Evolutionary conservation across 176 grass and related monocot species (phyloP), one percentile per base, ranked within the genome.

Genomic region (Elymus sibiricus): DNA sequence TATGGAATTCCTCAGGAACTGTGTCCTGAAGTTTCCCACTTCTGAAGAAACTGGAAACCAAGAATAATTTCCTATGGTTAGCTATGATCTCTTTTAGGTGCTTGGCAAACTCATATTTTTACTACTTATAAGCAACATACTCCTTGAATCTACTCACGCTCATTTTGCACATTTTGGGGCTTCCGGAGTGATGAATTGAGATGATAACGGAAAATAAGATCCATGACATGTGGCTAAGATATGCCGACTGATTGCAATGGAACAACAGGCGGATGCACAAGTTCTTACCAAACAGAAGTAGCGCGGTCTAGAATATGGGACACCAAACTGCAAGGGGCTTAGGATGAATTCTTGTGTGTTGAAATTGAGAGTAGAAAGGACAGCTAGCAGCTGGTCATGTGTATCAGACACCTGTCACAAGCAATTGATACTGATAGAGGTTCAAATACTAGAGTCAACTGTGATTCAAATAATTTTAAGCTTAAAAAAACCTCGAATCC

Each of bases 281-380:
- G 49, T 73, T 62, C 81, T 64, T 91, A 98, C 96, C 93, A 98
- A 67, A 87, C 96, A 98, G 74, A 95, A 98, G 84, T 98, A 98
- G 11, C 96, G 86, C n/a, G 96, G 93, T 85, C 96, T 93, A 83
- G 96, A 98, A 95, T 98, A 98, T 79, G 96, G 96, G 42, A 98
- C 87, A 39, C 84, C 92, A 91, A 98, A 98, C 70, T 95, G 93
- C 77, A 98, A 86, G 19, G 95, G 95, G 39, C 93, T 98, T 77
- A 98, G 85, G 43, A 98, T 95, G 51, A 92, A 98, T 92, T 98
- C 96, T 91, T 95, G 93, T 46, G 65, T 89, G 10, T 90, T 80
- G 88, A 98, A 98, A 77, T 74, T 91, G 51, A 95, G 90, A 84
- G 56, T 85, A 60, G 77, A 73, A 92, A 98, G 90, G 89, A 95